Evolutionary conservation across 352 stramenopile species (phyloP), one percentile per base, ranked within the genome.

Genomic region (Globisporangium acanthophoron): DNA sequence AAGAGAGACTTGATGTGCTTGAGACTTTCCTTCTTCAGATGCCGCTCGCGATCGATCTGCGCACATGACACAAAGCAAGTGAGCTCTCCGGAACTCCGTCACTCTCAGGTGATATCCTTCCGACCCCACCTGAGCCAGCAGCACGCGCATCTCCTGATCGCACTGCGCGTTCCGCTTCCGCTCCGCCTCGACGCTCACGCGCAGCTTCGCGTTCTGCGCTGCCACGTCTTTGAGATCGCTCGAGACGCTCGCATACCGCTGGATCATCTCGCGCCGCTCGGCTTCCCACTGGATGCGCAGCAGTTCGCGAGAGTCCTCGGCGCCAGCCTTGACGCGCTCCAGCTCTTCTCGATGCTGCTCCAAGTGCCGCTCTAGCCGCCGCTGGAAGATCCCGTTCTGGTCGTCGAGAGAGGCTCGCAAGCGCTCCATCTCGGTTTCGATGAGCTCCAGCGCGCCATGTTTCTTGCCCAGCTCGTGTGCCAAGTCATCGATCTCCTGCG

Each of bases 1-100:
- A 91, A 91, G 15, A 91, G 65, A 40, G 76, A 81, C 62, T 88
- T 87, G 67, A 90, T 88, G 35, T 90, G 78, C 24, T 71, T 69
- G n/a, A 88, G 58, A 33, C 77, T 84, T 27, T 88, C 64, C 47
- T 88, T 84, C 67, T 90, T 88, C 3, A 77, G 43, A 54, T 88
- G 74, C 2, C 80, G 74, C 49, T 90, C 80, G 18, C 69, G 78
- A 57, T 90, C 78, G 57, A 90, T 79, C 71, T 88, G 61, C 15
- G 12, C 18, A n/a, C 6, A 44, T n/a, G 18, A 2, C n/a, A 50
- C 37, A 55, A 55, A 13, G 18, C 41, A 29, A 5, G 48, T 20
- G 16, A 40, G 47, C 31, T 9, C 31, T 35, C 5, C 31, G 5
- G 31, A 35, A 9, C 31, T 35, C 5, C 12, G 33, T 39, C 1